Base-by-base conservation (phyloP, 2,329 filamentous ascomycete species). In the Lizonia empirigonia region DNA sequence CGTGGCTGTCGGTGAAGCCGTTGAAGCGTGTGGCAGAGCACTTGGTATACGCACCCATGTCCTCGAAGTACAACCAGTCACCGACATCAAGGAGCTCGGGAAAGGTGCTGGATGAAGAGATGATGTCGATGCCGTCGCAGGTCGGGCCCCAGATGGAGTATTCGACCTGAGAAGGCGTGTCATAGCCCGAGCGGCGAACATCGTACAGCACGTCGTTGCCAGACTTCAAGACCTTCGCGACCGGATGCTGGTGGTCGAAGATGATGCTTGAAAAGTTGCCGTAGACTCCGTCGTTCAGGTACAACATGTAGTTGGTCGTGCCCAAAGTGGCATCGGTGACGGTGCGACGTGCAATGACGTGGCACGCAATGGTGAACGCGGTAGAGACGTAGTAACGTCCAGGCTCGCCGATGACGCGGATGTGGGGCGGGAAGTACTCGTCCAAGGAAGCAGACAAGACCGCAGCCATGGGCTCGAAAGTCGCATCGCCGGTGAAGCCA, bases 221-320 rank as follows among this genome's bases (percentile, higher is more conserved):
- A 16, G 82, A 78, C 60, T 85, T 87, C 46, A 99, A 80, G 51
- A 97, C 83, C 75, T 89, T 90, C 48, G 93, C 90, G 36, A 89
- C 77, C 1, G 94, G 94, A 67, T 95, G 84, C 81, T 99, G 94
- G 76, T 97, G 94, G 70, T 97, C 94, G 73, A 97, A 99, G 80
- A 97, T 96, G 82, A 97, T 97, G 84, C 91, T 95, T 61, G 91
- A 96, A 72, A 99, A 97, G 79, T 97, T 97, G 68, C 94, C 94
- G 70, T 99, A 99, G 45, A 97, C 88, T 22, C 94, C 94, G 64
- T 99, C 94, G 72, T 99, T 99, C 73, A 97, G 80, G 74, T 99
- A 99, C 37, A 97, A 78, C 94, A 97, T 99, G 81, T 96, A 97
- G 62, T 87, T 90, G 55, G 85, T 86, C 56, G 82, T 80, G 41